Evolutionary conservation across 441 rosid genomes (phyloP).

Genomic region (Erodium moschatum): DNA sequence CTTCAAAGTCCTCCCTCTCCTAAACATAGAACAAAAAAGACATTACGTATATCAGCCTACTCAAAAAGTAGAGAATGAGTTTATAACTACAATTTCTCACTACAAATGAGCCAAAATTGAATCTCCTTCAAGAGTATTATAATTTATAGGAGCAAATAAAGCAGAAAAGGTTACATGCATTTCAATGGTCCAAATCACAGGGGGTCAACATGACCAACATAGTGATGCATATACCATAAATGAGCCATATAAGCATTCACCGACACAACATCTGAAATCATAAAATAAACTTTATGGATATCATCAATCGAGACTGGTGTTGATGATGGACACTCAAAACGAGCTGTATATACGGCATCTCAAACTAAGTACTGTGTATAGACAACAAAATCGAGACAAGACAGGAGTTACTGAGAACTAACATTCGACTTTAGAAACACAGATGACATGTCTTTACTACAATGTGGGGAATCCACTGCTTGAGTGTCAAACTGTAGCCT

Average conservation of each 20-base stretch:
- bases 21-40: neutral
- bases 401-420: neutral
- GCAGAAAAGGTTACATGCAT: too few relatives aligned
- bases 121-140: neutral
- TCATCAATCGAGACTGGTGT: too few relatives aligned
- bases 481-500: neutral
- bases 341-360: too few relatives aligned
- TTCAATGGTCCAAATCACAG: too few relatives aligned
- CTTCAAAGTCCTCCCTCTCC: slow-evolving; percentile 47
- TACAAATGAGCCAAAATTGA: neutral
- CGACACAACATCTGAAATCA: neutral
- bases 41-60: too few relatives aligned
- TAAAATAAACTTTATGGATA: too few relatives aligned
- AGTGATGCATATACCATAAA: neutral
- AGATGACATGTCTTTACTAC: neutral
- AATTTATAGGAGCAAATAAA: too few relatives aligned
- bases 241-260: neutral
- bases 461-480: neutral
- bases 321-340: too few relatives aligned
- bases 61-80: too few relatives aligned
- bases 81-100: too few relatives aligned
- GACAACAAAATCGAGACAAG: neutral
- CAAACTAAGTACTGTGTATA: too few relatives aligned
- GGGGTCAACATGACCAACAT: too few relatives aligned
- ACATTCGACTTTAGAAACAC: neutral